Base-by-base conservation (phyloP, 2,329 filamentous ascomycete species). In the Bisporella sp. region DNA sequence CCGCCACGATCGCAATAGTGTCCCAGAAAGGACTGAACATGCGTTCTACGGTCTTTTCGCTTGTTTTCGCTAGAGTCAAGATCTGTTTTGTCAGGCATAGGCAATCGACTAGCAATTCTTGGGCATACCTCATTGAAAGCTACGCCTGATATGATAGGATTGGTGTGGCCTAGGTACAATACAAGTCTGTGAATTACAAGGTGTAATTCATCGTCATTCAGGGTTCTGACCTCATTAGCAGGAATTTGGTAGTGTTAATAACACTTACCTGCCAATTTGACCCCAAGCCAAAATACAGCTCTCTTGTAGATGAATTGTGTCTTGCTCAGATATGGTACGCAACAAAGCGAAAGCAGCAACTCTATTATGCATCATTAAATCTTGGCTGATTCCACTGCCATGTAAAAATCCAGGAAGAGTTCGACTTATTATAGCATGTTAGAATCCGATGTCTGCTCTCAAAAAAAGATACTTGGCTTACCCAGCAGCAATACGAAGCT, bases 11-110 rank as follows among this genome's bases (percentile, higher is more conserved):
- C 0, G 89, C 91, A 42, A 99, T 74, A 31, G 80, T 92, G 57
- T 82, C 81, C 91, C 92, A 97, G 66, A 90, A 97, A 1, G 92
- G 90, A 49, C 84, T 82, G 50, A 97, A 84, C 0, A 99, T 72
- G 12, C 82, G 80, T 31, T 78, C 75, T 2, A 84, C 77, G 1
- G 81, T 84, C 37, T 80, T 73, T 3, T 75, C 73, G 40, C 82
- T 77, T 45, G 75, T 72, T 47, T 84, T 78, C 1, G 90, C 86
- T 45, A 97, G 74, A 53, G 82, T 83, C 21, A 86, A 74, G 39
- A 96, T 71, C 76, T 83, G 39, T n/a, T 28, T 29, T n/a, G 56
- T 39, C 48, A 42, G 42, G n/a, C 4, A 11, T 41, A 5, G 41
- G 29, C 32, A 31, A 39, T 29, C 4, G 31, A 45, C 8, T 11